phyloP scores from a whole-genome alignment of 1,139 yeast genomes.

The Lodderomyces metapsilosis region DNA sequence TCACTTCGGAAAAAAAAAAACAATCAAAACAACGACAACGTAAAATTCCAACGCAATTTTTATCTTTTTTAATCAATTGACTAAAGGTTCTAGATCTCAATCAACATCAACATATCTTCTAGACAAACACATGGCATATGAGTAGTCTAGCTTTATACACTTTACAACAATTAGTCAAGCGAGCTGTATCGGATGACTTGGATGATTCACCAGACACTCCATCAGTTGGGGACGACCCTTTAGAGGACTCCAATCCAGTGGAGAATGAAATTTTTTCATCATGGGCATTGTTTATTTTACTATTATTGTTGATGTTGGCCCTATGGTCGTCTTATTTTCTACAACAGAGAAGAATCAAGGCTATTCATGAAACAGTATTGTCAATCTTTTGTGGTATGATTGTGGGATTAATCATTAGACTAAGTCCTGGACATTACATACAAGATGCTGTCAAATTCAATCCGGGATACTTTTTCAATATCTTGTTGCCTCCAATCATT shows the following conservation, averaged over 20 bases:
- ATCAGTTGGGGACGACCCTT: constrained; percentile 50
- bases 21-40: too few relatives aligned
- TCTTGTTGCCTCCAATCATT: constrained; percentile 92
- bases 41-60: too few relatives aligned
- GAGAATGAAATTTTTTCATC: constrained; percentile 94
- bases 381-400: constrained; percentile 97
- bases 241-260: constrained; percentile 78
- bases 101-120: not conserved
- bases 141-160: constrained; percentile 27
- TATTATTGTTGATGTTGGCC: constrained; percentile 79
- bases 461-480: constrained; percentile 90
- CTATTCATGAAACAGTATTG: constrained; percentile 93
- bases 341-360: constrained; percentile 88
- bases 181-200: constrained; percentile 28
- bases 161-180: constrained; percentile 26
- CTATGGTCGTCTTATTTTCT: constrained; percentile 93
- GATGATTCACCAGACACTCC: constrained; percentile 48
- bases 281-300: constrained; percentile 91
- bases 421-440: constrained; percentile 93
- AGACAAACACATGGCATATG: constrained; percentile 16
- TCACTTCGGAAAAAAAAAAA: too few relatives aligned
- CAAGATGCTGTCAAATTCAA: constrained; percentile 97
- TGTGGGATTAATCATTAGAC: constrained; percentile 85
- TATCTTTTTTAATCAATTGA: not conserved
- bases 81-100: not conserved